phyloP scores from a whole-genome alignment of 2,329 filamentous ascomycete genomes.

The Pestalotiopsis sp. region DNA sequence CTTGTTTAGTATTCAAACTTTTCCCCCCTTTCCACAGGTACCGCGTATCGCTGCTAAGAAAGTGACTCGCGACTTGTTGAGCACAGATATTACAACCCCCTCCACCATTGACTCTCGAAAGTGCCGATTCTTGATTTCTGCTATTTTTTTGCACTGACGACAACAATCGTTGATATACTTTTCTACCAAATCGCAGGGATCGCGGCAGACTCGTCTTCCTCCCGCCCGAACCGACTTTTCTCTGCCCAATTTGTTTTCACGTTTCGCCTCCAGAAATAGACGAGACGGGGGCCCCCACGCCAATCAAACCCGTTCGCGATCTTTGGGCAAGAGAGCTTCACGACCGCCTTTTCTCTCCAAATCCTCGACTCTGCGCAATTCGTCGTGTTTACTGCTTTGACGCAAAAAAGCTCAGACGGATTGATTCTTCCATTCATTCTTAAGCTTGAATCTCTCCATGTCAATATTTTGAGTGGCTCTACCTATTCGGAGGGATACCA shows the following conservation, averaged over 20 bases:
- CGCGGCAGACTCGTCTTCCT: background rate
- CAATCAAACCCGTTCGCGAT: background rate
- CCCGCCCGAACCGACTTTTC: background rate
- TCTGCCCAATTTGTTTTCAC: background rate
- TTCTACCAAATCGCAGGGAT: background rate
- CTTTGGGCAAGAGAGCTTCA: background rate
- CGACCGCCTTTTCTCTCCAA: background rate
- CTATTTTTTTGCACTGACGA: background rate
- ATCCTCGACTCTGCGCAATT: background rate
- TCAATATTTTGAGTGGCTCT: background rate
- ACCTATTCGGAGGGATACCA: background rate
- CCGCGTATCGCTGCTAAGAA: background rate
- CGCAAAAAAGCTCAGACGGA: background rate
- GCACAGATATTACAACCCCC: background rate
- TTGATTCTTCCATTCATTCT: background rate
- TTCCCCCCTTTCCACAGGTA: background rate
- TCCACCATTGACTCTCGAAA: background rate
- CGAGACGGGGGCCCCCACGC: background rate
- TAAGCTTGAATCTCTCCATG: background rate
- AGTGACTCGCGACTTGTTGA: constrained; percentile 1
- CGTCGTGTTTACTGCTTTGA: background rate
- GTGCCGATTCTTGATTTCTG: background rate
- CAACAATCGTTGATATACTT: background rate
- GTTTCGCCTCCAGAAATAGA: background rate
- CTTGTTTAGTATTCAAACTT: background rate